Evolutionary conservation across 1,284 basidiomycete species (phyloP).

Genomic region (Ganoderma resinaceum): DNA sequence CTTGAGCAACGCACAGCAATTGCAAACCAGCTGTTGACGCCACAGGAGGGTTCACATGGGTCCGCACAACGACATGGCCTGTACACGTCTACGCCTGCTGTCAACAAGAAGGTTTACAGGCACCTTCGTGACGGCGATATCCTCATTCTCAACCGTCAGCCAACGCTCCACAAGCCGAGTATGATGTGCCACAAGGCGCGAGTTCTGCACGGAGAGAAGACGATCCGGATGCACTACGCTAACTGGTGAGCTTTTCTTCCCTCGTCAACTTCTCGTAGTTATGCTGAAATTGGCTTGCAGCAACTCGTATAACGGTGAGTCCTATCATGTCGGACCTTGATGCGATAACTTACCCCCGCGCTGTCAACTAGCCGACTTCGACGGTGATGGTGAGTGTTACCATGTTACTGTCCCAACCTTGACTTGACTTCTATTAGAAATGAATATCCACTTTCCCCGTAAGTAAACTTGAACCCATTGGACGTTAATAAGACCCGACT

Average conservation of each 20-base stretch:
- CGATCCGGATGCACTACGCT: constrained; percentile 99
- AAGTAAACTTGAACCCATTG: constrained; percentile 44
- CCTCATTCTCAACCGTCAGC: constrained; percentile 97
- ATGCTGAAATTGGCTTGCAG: constrained; percentile 46
- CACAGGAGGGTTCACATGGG: constrained; percentile 76
- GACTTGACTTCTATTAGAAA: constrained; percentile 63
- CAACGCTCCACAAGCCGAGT: constrained; percentile 98
- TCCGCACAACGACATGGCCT: constrained; percentile 61
- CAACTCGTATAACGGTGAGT: constrained; percentile 95
- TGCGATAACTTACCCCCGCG: constrained; percentile 8
- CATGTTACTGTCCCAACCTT: constrained; percentile 8
- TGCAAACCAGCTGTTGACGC: constrained; percentile 96
- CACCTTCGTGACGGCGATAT: constrained; percentile 97
- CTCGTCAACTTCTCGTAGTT: not conserved
- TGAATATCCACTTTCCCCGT: constrained; percentile 99
- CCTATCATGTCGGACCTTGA: constrained; percentile 1
- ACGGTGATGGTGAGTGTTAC: constrained; percentile 84
- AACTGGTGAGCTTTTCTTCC: constrained; percentile 76
- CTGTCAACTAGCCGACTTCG: constrained; percentile 85
- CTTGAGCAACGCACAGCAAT: constrained; percentile 93
- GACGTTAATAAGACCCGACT: constrained; percentile 5
- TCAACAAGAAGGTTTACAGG: constrained; percentile 98
- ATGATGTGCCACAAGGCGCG: constrained; percentile 99
- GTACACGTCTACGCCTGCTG: constrained; percentile 71
- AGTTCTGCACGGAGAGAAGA: constrained; percentile 95